Conservation (phyloP, 805 yeast species). For the Cyberlindnera euphorbiiphila region DNA sequence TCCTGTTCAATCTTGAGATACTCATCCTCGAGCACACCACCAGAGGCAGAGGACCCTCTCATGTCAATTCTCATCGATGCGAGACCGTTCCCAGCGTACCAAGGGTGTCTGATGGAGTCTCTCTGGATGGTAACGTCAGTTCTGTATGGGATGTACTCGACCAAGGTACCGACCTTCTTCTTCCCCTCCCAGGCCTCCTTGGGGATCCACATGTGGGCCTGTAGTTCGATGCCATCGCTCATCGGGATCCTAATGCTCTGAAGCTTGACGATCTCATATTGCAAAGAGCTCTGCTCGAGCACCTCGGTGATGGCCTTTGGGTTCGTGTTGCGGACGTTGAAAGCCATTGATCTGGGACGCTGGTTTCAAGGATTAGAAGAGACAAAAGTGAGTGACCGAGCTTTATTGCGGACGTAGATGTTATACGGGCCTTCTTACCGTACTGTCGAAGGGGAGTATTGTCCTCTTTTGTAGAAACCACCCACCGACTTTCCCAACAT, state of each 20-base stretch:
- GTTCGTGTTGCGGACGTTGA: constrained; percentile 37
- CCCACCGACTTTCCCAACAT: no score
- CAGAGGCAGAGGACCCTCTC: constrained; percentile 45
- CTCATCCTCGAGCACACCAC: constrained; percentile 38
- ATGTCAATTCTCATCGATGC: constrained; percentile 43
- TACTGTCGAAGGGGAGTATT: no score
- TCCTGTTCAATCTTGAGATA: constrained; percentile 41
- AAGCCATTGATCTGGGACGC: constrained; percentile 35
- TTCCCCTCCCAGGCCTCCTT: constrained; percentile 29
- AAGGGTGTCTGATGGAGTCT: constrained; percentile 44
- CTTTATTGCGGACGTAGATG: no score
- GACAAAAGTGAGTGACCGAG: no score
- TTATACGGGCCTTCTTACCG: no score
- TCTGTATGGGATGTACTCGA: constrained; percentile 45
- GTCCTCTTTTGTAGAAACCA: no score
- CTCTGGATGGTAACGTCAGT: constrained; percentile 42
- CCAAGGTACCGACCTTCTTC: constrained; percentile 35
- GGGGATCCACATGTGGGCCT: constrained; percentile 45
- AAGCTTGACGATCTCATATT: constrained; percentile 31
- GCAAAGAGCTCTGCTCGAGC: constrained; percentile 28
- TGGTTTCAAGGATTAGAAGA: no score
- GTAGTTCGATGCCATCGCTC: constrained; percentile 36
- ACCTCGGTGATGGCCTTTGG: constrained; percentile 24
- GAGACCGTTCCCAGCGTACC: constrained; percentile 43
- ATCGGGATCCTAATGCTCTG: constrained; percentile 36